Percentiles rank a stretch among this genome's conserved stretches.
Conservation (phyloP, 1,284 basidiomycete species). For the Mycosarcoma mackinlayi region DNA sequence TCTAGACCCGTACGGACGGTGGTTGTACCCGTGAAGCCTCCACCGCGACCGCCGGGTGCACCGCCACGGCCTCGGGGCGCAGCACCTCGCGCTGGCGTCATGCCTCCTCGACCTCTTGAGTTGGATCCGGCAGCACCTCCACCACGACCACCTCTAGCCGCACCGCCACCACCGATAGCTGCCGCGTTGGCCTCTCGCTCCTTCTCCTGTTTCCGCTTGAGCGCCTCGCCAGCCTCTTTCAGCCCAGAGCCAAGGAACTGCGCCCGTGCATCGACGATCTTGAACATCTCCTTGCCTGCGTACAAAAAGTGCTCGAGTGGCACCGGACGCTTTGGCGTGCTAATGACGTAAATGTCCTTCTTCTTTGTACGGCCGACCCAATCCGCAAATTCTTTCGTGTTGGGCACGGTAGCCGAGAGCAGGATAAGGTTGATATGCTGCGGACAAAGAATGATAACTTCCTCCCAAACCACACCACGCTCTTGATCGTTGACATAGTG, state of each 20-base stretch:
- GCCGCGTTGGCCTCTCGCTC: constrained; percentile 85
- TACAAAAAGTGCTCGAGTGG: constrained; percentile 97
- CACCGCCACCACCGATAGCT: constrained; percentile 73
- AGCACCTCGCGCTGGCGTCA: constrained; percentile 65
- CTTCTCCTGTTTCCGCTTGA: constrained; percentile 94
- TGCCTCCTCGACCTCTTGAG: constrained; percentile 48
- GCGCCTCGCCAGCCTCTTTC: constrained; percentile 86
- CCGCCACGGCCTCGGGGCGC: constrained; percentile 68
- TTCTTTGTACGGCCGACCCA: constrained; percentile 99
- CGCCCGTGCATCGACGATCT: constrained; percentile 87
- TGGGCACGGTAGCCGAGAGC: constrained; percentile 96
- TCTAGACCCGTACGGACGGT: constrained; percentile 73
- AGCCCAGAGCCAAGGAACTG: constrained; percentile 73
- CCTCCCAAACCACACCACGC: constrained; percentile 99
- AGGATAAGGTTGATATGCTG: constrained; percentile 73
- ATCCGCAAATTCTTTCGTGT: constrained; percentile 97
- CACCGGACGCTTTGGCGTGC: constrained; percentile 93
- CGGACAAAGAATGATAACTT: constrained; percentile 84
- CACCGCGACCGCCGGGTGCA: constrained; percentile 73
- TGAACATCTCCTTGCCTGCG: constrained; percentile 88
- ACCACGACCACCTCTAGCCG: constrained; percentile 73
- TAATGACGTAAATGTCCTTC: constrained; percentile 99
- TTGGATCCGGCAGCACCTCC: constrained; percentile 51
- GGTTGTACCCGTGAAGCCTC: constrained; percentile 39
- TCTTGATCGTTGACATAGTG: constrained; percentile 99